phyloP scores from a whole-genome alignment of 2,329 filamentous ascomycete genomes.

The Ophiosphaerella herpotricha region DNA sequence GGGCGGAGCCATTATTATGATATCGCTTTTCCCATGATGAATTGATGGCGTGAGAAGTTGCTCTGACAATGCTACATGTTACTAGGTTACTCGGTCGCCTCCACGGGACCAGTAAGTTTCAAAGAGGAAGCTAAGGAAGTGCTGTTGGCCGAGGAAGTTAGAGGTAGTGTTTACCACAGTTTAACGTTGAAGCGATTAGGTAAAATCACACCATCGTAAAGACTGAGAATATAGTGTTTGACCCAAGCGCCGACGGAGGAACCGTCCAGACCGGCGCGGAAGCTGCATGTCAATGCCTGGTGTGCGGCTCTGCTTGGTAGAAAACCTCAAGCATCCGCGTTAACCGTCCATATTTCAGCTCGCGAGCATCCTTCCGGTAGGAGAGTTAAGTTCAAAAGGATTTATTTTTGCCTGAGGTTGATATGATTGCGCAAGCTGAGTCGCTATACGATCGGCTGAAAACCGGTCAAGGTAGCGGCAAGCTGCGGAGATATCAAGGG shows the following conservation, averaged over 20 bases:
- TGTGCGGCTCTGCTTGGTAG: not conserved
- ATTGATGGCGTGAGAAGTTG: too few relatives aligned
- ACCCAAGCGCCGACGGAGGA: too few relatives aligned
- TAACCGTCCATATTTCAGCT: not conserved
- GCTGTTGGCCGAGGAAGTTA: too few relatives aligned
- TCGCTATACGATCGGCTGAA: not conserved
- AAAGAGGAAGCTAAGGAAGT: too few relatives aligned
- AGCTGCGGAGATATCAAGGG: slow-evolving; percentile 1
- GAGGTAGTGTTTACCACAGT: too few relatives aligned
- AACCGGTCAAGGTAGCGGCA: slow-evolving; percentile 4
- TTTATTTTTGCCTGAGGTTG: not conserved
- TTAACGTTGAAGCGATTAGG: not conserved
- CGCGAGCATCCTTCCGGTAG: not conserved
- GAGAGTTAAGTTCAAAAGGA: not conserved
- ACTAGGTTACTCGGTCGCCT: too few relatives aligned
- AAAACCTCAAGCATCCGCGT: not conserved
- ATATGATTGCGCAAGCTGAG: not conserved
- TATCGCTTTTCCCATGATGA: too few relatives aligned
- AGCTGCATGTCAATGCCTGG: not conserved
- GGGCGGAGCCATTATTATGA: too few relatives aligned
- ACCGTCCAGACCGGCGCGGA: not conserved
- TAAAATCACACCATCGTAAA: too few relatives aligned
- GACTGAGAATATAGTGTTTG: too few relatives aligned
- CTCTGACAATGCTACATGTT: too few relatives aligned
- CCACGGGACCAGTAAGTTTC: too few relatives aligned